Base-by-base conservation (phyloP, 1,284 basidiomycete genomes). In the Cutaneotrichosporon spelunceum region DNA sequence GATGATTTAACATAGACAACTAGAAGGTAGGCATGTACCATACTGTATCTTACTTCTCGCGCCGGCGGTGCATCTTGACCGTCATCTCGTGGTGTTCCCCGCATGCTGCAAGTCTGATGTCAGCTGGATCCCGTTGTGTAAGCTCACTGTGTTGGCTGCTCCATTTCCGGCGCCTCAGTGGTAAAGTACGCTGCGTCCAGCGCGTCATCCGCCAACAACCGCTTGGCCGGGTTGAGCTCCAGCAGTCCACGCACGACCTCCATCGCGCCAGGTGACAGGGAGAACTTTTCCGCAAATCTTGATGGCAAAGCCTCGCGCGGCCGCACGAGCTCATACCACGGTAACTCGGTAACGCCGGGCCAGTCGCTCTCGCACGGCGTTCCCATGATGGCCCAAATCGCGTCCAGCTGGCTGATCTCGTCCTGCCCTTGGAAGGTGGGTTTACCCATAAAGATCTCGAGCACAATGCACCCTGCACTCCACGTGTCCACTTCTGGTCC, bases 401-500 rank as follows among this genome's bases (percentile, higher is more conserved):
- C 89, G 62, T 97, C 90, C 14, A 99, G 84, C 75, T 99, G 97
- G 68, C 95, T 88, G 59, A 99, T 93, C 80, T 99, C 96, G 71
- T 98, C 94, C 68, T 88, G 89, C 26, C 96, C 95, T 76, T 95
- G 94, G 75, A 99, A 98, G 6, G 96, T 84, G 0, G 94, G 93
- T 70, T 91, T 93, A 77, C 91, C 91, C 21, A 89, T 91, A 78
- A 93, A 99, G 7, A 99, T 83, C 78, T 99, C 97, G 39, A 99
- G 85, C 87, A 99, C 98, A 72, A 99, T 99, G 77, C 95, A 99
- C 27, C 96, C 96, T 13, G 95, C 96, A 74, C 93, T 96, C 96
- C 96, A 99, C 87, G 96, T 96, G 74, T 99, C 96, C n/a, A 99
- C 95, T 72, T 97, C 96, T 2, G 92, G 88, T 1, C 94, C 95